phyloP scores from a whole-genome alignment of 164 flowering plant species.

The Pachysandra terminalis region DNA sequence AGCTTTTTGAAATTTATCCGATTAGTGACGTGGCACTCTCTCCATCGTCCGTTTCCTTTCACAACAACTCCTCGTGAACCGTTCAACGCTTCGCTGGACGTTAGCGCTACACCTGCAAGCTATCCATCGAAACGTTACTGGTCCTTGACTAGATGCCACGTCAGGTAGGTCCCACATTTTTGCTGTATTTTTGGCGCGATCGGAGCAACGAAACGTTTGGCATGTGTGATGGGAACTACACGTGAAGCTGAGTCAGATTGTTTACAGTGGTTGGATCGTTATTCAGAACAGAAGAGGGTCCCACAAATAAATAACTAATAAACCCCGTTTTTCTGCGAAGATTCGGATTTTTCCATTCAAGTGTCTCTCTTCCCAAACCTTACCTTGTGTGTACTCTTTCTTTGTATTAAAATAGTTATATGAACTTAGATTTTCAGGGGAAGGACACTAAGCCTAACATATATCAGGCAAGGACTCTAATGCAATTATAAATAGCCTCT shows the following conservation, averaged over 20 bases:
- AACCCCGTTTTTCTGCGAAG: too few relatives aligned
- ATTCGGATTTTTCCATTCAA: too few relatives aligned
- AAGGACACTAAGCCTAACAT: slow-evolving; percentile 19
- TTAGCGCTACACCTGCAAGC: too few relatives aligned
- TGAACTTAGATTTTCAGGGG: slow-evolving; percentile 8
- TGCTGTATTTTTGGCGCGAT: neutral
- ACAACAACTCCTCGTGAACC: too few relatives aligned
- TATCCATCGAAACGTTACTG: too few relatives aligned
- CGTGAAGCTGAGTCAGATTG: slow-evolving; percentile 13
- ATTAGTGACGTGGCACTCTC: too few relatives aligned
- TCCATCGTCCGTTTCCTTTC: too few relatives aligned
- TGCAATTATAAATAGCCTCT: slow-evolving; percentile 26
- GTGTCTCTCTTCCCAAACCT: too few relatives aligned
- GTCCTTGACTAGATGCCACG: slow-evolving; percentile 9
- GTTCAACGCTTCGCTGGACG: too few relatives aligned
- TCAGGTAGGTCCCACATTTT: slow-evolving; percentile 4
- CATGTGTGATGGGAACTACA: slow-evolving; percentile 1
- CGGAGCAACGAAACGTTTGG: neutral
- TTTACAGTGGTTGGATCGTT: too few relatives aligned
- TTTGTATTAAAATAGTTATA: neutral
- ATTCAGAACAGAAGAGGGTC: neutral
- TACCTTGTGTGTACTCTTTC: neutral
- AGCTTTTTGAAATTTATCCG: too few relatives aligned
- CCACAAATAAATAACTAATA: too few relatives aligned
- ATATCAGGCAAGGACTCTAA: slow-evolving; percentile 15